Percentiles rank a stretch among this genome's conserved stretches.
phyloP scores from a whole-genome alignment of 345 rosid species.

The Xanthoceras sorbifolium region DNA sequence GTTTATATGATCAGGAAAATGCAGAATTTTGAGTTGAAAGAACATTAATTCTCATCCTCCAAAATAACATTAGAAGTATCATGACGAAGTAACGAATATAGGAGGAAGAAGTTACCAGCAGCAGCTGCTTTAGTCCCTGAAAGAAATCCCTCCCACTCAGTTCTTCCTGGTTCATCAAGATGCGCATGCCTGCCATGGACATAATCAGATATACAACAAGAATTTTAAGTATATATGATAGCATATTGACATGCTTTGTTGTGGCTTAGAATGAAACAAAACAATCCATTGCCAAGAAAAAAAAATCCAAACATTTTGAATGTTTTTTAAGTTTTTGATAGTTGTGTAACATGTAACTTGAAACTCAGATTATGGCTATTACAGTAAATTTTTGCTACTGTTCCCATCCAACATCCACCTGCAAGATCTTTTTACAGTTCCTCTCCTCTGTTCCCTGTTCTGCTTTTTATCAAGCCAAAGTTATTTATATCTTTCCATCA shows the following conservation, averaged over 20 bases:
- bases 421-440: not conserved
- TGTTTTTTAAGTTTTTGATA: not conserved
- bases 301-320: not conserved
- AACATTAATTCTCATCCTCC: not conserved
- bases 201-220: not conserved
- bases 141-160: constrained; percentile 98
- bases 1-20: not conserved
- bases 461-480: not conserved
- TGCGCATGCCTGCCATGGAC: constrained; percentile 72
- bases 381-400: not conserved
- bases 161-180: constrained; percentile 98
- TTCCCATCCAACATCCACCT: not conserved
- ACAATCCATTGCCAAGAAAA: not conserved
- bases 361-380: not conserved
- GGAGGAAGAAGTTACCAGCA: constrained; percentile 57
- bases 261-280: no score
- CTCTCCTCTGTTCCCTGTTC: not conserved
- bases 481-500: not conserved
- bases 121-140: constrained; percentile 98
- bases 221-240: not conserved
- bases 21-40: not conserved
- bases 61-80: not conserved
- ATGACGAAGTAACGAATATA: not conserved
- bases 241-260: not conserved
- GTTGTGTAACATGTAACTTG: not conserved